Evolutionary conservation across 805 yeast species (phyloP), one percentile per base, ranked within the genome.

Genomic region (Wickerhamomyces xylosicus): DNA sequence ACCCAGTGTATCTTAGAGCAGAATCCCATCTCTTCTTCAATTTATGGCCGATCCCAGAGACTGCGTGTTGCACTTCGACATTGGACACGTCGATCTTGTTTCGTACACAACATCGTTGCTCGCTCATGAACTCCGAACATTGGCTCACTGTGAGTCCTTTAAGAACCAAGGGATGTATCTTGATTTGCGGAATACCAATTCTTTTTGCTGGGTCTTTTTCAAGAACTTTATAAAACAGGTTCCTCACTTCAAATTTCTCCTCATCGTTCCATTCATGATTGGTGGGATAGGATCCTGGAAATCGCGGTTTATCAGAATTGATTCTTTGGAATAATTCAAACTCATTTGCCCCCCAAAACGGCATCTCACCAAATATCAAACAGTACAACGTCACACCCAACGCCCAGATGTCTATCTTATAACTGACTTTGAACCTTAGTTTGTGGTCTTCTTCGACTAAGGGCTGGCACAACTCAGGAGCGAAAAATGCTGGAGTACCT

Each of bases 361-460:
- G 98, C 34, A 92, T 72, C 45, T 71, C 69, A 10, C 98, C 98
- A 62, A 85, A 90, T 13, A 90, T 55, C 31, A 92, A 62, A 56
- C 97, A 89, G 58, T 78, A 92, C 15, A 92, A 62, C 0, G 97
- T 89, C 5, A 90, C 87, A 10, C 98, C 98, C 17, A 87, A 60
- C 0, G 98, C 95, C 98, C 98, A 92, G n/a, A 90, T 82, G 61
- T 92, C 98, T 40, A 92, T 84, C 58, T 84, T 86, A 54, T 79
- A 69, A 38, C 85, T 80, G 33, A 90, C 81, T 39, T 68, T 74
- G 4, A 78, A 73, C 39, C 50, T 47, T 15, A 42, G 33, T 10
- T 36, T 47, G 27, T 45, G 41, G 3, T 57, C 50, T 18, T 54
- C 57, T 28, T 53, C 57, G 18, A 35, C 42, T 13, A 49, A 25